Evolutionary conservation across 1,284 basidiomycete genomes (phyloP).

Genomic region (Ganoderma sinense): DNA sequence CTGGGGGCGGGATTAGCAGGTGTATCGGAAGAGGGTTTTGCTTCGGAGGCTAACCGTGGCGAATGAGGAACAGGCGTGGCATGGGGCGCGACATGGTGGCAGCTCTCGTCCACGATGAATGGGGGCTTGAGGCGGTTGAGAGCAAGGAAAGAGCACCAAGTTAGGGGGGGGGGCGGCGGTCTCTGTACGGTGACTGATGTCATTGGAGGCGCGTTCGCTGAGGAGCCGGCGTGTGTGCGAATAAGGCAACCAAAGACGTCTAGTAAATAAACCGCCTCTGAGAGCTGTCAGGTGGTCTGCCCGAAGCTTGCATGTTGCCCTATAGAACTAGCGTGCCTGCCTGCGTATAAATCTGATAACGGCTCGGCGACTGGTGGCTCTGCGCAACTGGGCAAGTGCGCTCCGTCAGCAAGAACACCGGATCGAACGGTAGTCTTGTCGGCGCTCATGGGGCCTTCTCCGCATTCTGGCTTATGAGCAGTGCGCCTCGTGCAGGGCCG

Average conservation of each 20-base stretch:
- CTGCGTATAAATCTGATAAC: constrained; percentile 13
- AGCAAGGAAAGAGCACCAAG: neutral
- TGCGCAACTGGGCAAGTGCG: neutral
- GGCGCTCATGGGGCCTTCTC: constrained; percentile 9
- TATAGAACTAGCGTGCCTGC: neutral
- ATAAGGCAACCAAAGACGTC: neutral
- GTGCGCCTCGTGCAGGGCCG: neutral
- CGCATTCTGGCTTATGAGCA: constrained; percentile 4
- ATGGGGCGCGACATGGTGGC: constrained; percentile 52
- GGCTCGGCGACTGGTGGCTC: neutral
- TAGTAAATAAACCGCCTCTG: neutral
- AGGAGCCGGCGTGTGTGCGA: constrained; percentile 24
- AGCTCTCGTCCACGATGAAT: no score
- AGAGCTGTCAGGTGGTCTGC: neutral
- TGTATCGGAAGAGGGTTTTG: constrained; percentile 1
- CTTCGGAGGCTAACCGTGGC: constrained; percentile 65
- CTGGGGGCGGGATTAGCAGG: constrained; percentile 46
- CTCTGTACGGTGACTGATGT: constrained; percentile 19
- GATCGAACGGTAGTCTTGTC: constrained; percentile 21
- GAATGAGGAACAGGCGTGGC: constrained; percentile 79
- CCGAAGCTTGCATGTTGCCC: neutral
- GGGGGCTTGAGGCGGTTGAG: neutral
- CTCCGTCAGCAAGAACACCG: constrained; percentile 25
- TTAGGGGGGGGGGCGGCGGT: neutral
- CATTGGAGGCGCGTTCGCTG: constrained; percentile 18